Percentiles rank a stretch among this genome's conserved stretches.
Conservation (phyloP, 257 asterid genomes). For the Ajuga chamaepitys region DNA sequence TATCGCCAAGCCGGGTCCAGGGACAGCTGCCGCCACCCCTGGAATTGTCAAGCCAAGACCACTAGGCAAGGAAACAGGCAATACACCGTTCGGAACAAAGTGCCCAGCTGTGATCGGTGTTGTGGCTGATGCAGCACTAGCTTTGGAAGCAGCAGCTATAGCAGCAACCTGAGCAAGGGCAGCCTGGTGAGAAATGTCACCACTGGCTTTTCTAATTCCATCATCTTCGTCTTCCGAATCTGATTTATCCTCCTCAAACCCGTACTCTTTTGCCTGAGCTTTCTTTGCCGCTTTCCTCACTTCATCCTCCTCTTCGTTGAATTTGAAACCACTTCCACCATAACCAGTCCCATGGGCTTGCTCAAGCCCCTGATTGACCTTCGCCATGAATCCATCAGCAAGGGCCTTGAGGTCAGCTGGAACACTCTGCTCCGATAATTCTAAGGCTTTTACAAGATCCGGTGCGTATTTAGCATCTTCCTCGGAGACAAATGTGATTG, state of each 20-base stretch:
- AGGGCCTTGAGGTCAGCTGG: conserved; percentile 75
- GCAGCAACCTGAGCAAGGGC: conserved; percentile 55
- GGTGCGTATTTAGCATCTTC: conserved; percentile 84
- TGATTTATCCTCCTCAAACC: conserved; percentile 85
- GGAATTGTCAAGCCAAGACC: conserved; percentile 38
- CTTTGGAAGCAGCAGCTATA: conserved; percentile 54
- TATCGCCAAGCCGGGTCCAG: conserved; percentile 30
- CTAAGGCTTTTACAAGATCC: conserved; percentile 75
- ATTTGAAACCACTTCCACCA: conserved; percentile 87
- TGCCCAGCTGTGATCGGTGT: conserved; percentile 33
- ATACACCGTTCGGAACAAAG: conserved; percentile 36
- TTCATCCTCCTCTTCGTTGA: conserved; percentile 89
- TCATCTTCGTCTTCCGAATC: conserved; percentile 87
- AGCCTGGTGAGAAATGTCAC: conserved; percentile 56
- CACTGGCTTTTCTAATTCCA: conserved; percentile 69
- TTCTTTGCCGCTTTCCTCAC: conserved; percentile 81
- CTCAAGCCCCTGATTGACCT: conserved; percentile 87
- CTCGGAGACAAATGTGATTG: conserved; percentile 72
- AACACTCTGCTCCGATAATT: conserved; percentile 76
- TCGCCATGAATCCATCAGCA: conserved; percentile 67
- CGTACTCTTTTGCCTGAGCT: conserved; percentile 87
- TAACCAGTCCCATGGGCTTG: conserved; percentile 88
- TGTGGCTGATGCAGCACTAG: conserved; percentile 24
- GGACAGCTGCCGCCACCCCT: conserved; percentile 28
- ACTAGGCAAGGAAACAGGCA: conserved; percentile 42